Conservation (phyloP, 2,329 filamentous ascomycete species). For the Phialophora tarda region DNA sequence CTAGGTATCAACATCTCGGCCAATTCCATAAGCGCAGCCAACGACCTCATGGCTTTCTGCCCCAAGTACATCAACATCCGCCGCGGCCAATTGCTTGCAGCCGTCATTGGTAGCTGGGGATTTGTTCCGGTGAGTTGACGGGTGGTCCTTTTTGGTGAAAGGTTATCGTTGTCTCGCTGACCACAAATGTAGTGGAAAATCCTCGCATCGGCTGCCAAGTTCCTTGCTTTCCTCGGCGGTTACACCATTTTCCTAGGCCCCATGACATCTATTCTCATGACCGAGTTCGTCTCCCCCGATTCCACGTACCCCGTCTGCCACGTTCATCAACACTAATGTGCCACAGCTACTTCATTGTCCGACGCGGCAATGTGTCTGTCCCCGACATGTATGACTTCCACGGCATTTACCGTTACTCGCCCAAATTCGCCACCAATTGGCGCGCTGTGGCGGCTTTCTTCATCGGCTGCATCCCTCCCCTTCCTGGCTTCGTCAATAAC, state of each 20-base stretch:
- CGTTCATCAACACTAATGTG: conserved; percentile 16
- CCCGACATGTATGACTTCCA: conserved; percentile 38
- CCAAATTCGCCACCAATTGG: conserved; percentile 54
- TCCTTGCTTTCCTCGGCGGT: conserved; percentile 70
- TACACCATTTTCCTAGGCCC: conserved; percentile 70
- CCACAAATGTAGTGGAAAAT: conserved; percentile 61
- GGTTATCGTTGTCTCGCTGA: conserved; percentile 19
- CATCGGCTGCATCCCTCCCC: conserved; percentile 41
- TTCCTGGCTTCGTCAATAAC: conserved; percentile 52
- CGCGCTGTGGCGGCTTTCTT: conserved; percentile 35
- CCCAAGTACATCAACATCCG: conserved; percentile 62
- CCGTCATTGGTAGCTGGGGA: conserved; percentile 60
- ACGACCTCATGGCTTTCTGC: conserved; percentile 62
- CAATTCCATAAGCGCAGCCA: conserved; percentile 61
- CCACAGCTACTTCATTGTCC: conserved; percentile 33
- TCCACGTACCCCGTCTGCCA: not conserved
- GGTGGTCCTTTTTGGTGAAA: not conserved
- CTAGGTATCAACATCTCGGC: conserved; percentile 62
- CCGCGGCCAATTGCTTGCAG: conserved; percentile 62
- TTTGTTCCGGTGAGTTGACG: conserved; percentile 55
- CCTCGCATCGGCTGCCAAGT: conserved; percentile 61
- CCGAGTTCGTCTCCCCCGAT: conserved; percentile 28
- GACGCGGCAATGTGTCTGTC: conserved; percentile 33
- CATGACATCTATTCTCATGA: conserved; percentile 64
- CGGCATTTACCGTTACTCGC: conserved; percentile 37